These are phyloP conservation scores for Cystobasidium ongulense DNA, from an alignment of 768 basidiomycete genomes.

Conservation along the genomic window DNA sequence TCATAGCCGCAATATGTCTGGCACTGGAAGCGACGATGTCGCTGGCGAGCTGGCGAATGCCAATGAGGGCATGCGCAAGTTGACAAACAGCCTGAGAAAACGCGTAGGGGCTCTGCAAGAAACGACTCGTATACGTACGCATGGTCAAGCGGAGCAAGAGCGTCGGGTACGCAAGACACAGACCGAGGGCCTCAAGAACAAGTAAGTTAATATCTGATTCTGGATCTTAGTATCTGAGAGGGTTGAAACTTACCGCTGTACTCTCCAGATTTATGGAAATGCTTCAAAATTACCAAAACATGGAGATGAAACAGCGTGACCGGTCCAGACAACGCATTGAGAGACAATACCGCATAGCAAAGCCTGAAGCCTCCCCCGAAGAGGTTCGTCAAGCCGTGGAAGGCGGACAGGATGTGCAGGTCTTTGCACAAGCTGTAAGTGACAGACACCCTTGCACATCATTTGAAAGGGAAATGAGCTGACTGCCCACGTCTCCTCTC, in stretches of 20 bases:
- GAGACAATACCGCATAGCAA: slow-evolving; percentile 54
- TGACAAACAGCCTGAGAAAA: slow-evolving; percentile 46
- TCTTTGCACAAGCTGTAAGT: slow-evolving; percentile 57
- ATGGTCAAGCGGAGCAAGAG: slow-evolving; percentile 42
- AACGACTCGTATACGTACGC: slow-evolving; percentile 45
- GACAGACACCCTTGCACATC: background rate
- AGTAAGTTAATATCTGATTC: slow-evolving; percentile 28
- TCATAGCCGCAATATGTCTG: slow-evolving; percentile 42
- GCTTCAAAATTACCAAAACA: slow-evolving; percentile 66
- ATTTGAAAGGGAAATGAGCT: too few species aligned
- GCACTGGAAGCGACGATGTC: slow-evolving; percentile 31
- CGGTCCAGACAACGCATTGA: slow-evolving; percentile 62
- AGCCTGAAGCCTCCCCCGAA: slow-evolving; percentile 74
- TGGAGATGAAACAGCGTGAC: slow-evolving; percentile 62
- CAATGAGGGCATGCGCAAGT: slow-evolving; percentile 40
- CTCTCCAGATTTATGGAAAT: slow-evolving; percentile 66
- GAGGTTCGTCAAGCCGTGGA: slow-evolving; percentile 68
- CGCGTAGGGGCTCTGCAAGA: slow-evolving; percentile 47
- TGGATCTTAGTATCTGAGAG: background rate
- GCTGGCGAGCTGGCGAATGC: slow-evolving; percentile 36
- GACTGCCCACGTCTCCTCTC: slow-evolving; percentile 30
- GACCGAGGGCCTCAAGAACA: slow-evolving; percentile 47
- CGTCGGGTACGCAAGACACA: slow-evolving; percentile 41
- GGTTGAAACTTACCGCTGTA: background rate
- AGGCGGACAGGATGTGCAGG: slow-evolving; percentile 57